Percentiles rank a stretch among this genome's conserved stretches.
Evolutionary conservation across 116 monocot species (phyloP).

Genomic region (Trichopus zeylanicus): DNA sequence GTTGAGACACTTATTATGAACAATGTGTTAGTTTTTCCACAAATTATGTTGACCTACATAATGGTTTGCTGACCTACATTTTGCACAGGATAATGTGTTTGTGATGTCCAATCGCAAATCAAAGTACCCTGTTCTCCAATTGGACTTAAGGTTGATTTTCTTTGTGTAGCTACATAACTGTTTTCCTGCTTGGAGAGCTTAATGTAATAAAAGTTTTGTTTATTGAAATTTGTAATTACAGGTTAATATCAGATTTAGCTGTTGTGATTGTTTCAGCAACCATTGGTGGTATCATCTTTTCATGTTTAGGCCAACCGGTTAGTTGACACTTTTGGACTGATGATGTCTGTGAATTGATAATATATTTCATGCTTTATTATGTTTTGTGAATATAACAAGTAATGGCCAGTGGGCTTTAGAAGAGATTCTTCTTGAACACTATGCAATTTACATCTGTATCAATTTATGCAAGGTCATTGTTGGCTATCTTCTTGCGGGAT

Average conservation of each 20-base stretch:
- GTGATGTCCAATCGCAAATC: slow-evolving; percentile 97
- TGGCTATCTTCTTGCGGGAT: slow-evolving; percentile 97
- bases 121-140: slow-evolving; percentile 93
- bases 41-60: no score
- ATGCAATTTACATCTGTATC: slow-evolving; percentile 1
- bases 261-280: slow-evolving; percentile 97
- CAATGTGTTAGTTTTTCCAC: no score
- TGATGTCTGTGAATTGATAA: background rate
- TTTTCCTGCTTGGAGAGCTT: background rate
- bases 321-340: slow-evolving; percentile 12
- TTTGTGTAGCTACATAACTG: background rate
- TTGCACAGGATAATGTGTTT: slow-evolving; percentile 79
- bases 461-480: slow-evolving; percentile 76
- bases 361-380: background rate
- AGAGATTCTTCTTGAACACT: background rate
- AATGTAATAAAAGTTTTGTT: slow-evolving; percentile 4
- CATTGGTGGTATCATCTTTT: slow-evolving; percentile 81
- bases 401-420: background rate
- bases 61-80: slow-evolving; percentile 5
- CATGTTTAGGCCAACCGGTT: slow-evolving; percentile 90
- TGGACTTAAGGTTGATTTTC: slow-evolving; percentile 68
- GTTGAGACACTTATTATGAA: no score
- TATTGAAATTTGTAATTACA: slow-evolving; percentile 22
- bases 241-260: slow-evolving; percentile 93
- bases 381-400: background rate